Percentiles rank a stretch among this genome's conserved stretches.
phyloP scores from a whole-genome alignment of 148 eudicot genomes.

The Simmondsia chinensis region DNA sequence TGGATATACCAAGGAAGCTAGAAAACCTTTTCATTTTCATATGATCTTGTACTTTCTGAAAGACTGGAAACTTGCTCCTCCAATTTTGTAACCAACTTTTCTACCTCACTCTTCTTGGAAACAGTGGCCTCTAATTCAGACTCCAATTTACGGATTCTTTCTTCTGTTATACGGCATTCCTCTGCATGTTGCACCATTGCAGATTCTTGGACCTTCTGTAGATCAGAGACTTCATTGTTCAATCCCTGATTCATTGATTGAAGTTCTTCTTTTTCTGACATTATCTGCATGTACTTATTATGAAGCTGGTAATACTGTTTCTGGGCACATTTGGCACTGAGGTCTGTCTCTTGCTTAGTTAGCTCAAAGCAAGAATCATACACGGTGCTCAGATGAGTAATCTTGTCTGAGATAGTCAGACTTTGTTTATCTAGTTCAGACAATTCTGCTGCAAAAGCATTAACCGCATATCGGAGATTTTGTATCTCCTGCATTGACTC shows the following conservation, averaged over 20 bases:
- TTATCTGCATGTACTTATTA: slow-evolving; percentile 24
- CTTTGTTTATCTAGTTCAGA: slow-evolving; percentile 63
- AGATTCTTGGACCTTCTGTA: slow-evolving; percentile 62
- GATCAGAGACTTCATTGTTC: slow-evolving; percentile 46
- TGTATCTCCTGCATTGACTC: slow-evolving; percentile 49
- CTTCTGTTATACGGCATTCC: slow-evolving; percentile 75
- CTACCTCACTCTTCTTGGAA: slow-evolving; percentile 46
- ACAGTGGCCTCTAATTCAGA: slow-evolving; percentile 52
- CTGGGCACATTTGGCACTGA: slow-evolving; percentile 40
- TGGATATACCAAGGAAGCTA: not conserved
- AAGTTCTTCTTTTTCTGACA: slow-evolving; percentile 55
- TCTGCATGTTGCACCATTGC: slow-evolving; percentile 84
- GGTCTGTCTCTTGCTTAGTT: slow-evolving; percentile 42
- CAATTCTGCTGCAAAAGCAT: slow-evolving; percentile 37
- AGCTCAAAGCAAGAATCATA: slow-evolving; percentile 40
- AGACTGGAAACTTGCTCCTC: slow-evolving; percentile 48
- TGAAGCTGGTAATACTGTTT: slow-evolving; percentile 49
- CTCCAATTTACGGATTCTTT: slow-evolving; percentile 50
- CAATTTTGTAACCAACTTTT: slow-evolving; percentile 31
- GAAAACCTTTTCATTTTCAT: slow-evolving; percentile 58
- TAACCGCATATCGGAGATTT: slow-evolving; percentile 47
- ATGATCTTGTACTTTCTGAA: slow-evolving; percentile 36
- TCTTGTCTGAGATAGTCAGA: slow-evolving; percentile 38
- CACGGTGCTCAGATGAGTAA: slow-evolving; percentile 38
- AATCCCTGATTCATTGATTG: slow-evolving; percentile 44